Evolutionary conservation across 2,329 filamentous ascomycete genomes (phyloP).

Genomic region (Verruconis gallopava): DNA sequence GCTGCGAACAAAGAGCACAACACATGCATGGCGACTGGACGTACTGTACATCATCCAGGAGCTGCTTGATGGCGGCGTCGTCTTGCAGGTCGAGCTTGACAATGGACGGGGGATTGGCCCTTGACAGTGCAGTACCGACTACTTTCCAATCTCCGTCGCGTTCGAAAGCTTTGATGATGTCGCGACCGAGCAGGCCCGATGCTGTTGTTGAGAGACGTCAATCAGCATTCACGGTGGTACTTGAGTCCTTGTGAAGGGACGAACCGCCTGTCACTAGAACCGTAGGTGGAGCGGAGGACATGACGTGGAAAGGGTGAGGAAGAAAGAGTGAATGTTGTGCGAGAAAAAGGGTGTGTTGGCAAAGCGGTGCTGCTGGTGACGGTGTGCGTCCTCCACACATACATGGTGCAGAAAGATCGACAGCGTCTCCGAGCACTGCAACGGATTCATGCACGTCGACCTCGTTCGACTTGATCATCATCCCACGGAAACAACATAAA

Average conservation of each 20-base stretch:
- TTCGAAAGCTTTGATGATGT: slow-evolving; percentile 61
- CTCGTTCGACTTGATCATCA: too few species aligned
- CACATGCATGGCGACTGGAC: slow-evolving; percentile 13
- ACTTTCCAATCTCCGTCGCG: slow-evolving; percentile 45
- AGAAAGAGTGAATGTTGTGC: too few species aligned
- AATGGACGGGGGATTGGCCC: slow-evolving; percentile 57
- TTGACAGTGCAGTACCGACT: slow-evolving; percentile 44
- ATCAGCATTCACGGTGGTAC: too few species aligned
- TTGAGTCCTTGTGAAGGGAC: slow-evolving; percentile 3
- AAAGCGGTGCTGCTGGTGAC: too few species aligned
- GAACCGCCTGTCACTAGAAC: slow-evolving; percentile 64
- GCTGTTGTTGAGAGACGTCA: slow-evolving; percentile 28
- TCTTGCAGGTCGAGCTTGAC: slow-evolving; percentile 39
- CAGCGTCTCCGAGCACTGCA: too few species aligned
- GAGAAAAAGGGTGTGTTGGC: too few species aligned
- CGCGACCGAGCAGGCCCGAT: slow-evolving; percentile 69
- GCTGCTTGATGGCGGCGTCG: slow-evolving; percentile 29
- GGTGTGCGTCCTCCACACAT: too few species aligned
- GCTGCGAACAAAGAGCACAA: slow-evolving; percentile 5
- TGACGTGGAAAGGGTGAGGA: too few species aligned
- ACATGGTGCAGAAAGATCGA: too few species aligned
- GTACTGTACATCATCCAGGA: slow-evolving; percentile 41
- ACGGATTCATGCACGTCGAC: too few species aligned
- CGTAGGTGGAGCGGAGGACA: too few species aligned
- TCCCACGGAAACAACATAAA: too few species aligned